Conservation (phyloP, 2,329 filamentous ascomycete species). For the Diaporthe vexans region DNA sequence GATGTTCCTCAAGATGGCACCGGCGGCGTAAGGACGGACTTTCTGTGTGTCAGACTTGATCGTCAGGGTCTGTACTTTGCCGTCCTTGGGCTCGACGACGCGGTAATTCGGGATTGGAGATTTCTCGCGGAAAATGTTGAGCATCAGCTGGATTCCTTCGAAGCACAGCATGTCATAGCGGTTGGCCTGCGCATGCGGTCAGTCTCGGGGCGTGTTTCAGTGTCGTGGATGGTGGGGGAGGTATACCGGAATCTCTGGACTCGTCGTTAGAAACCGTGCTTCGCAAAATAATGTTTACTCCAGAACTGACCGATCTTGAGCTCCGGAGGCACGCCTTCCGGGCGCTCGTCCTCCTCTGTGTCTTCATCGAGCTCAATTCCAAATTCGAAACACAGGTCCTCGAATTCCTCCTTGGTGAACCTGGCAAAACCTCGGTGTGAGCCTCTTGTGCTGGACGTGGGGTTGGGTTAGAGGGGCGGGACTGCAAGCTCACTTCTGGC, state of each 20-base stretch:
- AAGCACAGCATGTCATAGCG: constrained; percentile 96
- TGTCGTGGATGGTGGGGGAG: not conserved
- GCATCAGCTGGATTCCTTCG: constrained; percentile 94
- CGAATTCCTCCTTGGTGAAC: constrained; percentile 94
- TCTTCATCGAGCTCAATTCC: constrained; percentile 99
- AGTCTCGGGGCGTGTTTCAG: constrained; percentile 3
- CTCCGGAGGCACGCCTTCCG: constrained; percentile 87
- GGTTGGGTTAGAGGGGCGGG: constrained; percentile 25
- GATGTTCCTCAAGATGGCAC: constrained; percentile 89
- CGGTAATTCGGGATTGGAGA: constrained; percentile 83
- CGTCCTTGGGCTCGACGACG: constrained; percentile 78
- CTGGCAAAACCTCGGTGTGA: constrained; percentile 57
- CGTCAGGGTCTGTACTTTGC: constrained; percentile 83
- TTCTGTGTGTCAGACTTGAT: constrained; percentile 81
- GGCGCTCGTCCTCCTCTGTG: constrained; percentile 81
- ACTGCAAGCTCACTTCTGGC: constrained; percentile 76
- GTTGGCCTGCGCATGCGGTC: constrained; percentile 83
- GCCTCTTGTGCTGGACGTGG: constrained; percentile 34
- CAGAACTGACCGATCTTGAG: constrained; percentile 78
- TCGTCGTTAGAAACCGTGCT: constrained; percentile 18
- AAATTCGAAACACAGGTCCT: constrained; percentile 98
- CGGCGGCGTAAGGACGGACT: constrained; percentile 90
- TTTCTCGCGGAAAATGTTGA: constrained; percentile 92
- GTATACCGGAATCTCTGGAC: constrained; percentile 40
- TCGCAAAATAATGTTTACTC: not conserved